Conservation (phyloP, 1,139 yeast species). For the Citeromyces siamensis region DNA sequence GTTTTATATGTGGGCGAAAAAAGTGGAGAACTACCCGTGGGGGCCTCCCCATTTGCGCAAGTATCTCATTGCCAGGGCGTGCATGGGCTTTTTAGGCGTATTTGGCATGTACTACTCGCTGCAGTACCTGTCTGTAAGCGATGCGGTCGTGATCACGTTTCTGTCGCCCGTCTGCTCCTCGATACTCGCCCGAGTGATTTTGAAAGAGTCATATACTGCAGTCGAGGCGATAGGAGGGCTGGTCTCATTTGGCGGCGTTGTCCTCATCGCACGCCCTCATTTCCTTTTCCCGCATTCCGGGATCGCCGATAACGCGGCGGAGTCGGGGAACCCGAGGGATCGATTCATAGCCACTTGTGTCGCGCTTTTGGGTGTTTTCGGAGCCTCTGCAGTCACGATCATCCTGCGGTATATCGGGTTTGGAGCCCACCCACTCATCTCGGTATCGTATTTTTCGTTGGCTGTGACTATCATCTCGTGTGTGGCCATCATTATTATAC, state of each 20-base stretch:
- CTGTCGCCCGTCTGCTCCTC: slow-evolving; percentile 72
- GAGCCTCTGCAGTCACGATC: slow-evolving; percentile 63
- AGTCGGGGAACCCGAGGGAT: slow-evolving; percentile 16
- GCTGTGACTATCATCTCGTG: slow-evolving; percentile 44
- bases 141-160: slow-evolving; percentile 72
- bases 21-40: slow-evolving; percentile 49
- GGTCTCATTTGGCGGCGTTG: slow-evolving; percentile 61
- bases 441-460: slow-evolving; percentile 68
- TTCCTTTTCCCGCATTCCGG: slow-evolving; percentile 39
- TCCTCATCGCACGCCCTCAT: slow-evolving; percentile 74
- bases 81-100: slow-evolving; percentile 69
- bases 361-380: slow-evolving; percentile 58
- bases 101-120: slow-evolving; percentile 67
- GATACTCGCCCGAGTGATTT: slow-evolving; percentile 52
- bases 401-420: slow-evolving; percentile 65
- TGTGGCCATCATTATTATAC: slow-evolving; percentile 37
- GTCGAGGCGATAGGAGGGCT: slow-evolving; percentile 61
- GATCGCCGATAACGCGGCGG: slow-evolving; percentile 19
- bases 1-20: slow-evolving; percentile 34
- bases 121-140: slow-evolving; percentile 63
- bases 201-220: slow-evolving; percentile 56
- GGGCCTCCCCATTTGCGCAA: slow-evolving; percentile 54
- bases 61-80: slow-evolving; percentile 51
- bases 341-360: slow-evolving; percentile 45
- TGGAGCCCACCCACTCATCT: slow-evolving; percentile 66